Evolutionary conservation across 371 early-diverging fungal species (phyloP).

Genomic region (Mucor piriformis): DNA sequence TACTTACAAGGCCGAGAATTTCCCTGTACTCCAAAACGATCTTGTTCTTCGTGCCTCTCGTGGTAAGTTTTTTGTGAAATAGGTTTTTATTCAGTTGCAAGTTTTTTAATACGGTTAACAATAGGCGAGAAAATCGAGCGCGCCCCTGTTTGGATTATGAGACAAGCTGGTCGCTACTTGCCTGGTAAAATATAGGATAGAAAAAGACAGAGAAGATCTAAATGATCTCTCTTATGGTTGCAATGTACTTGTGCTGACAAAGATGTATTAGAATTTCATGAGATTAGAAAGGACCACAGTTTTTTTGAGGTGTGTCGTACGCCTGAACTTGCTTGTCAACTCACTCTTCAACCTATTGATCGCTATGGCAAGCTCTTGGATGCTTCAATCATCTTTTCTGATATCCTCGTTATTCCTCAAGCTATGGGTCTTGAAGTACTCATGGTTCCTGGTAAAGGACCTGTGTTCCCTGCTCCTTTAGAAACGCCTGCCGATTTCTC

Average conservation of each 20-base stretch:
- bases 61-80: slow-evolving; percentile 41
- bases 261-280: slow-evolving; percentile 77
- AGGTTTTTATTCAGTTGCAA: background rate
- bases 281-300: slow-evolving; percentile 81
- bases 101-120: background rate
- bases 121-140: slow-evolving; percentile 83
- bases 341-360: slow-evolving; percentile 96
- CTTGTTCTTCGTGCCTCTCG: slow-evolving; percentile 86
- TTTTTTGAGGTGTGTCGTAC: slow-evolving; percentile 95
- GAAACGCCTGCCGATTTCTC: slow-evolving; percentile 73
- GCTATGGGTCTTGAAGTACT: slow-evolving; percentile 93
- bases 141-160: slow-evolving; percentile 97
- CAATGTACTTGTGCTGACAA: background rate
- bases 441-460: slow-evolving; percentile 94
- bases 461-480: slow-evolving; percentile 89
- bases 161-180: slow-evolving; percentile 97
- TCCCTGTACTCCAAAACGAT: slow-evolving; percentile 91
- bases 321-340: slow-evolving; percentile 90
- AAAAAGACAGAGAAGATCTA: too few species aligned
- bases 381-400: slow-evolving; percentile 97
- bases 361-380: slow-evolving; percentile 90
- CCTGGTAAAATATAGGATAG: slow-evolving; percentile 66
- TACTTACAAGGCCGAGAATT: slow-evolving; percentile 40
- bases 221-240: background rate
- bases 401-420: slow-evolving; percentile 96